A percentile compares a stretch with the other conserved stretches of the same genome.
Evolutionary conservation across 2,329 filamentous ascomycete species (phyloP).

Genomic region (Pestalotiopsis sp.): DNA sequence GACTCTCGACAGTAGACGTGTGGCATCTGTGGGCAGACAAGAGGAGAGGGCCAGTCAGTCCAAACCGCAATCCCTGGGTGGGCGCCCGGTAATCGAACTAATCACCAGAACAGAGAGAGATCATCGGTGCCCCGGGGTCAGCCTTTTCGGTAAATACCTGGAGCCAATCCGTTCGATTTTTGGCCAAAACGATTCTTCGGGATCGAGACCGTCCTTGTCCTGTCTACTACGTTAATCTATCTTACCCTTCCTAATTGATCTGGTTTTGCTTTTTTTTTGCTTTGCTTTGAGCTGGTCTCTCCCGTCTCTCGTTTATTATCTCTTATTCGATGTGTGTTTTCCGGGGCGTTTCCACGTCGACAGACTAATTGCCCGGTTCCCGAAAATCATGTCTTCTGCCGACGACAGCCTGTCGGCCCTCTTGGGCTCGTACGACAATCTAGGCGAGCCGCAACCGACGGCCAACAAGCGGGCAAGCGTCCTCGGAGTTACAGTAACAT

Average conservation of each 20-base stretch:
- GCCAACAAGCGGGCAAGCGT: constrained; percentile 21
- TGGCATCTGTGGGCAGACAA: not conserved
- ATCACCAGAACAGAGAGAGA: not conserved
- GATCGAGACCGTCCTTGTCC: no score
- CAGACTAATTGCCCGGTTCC: not conserved
- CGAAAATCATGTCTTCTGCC: not conserved
- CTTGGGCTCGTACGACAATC: constrained; percentile 21
- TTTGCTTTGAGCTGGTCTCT: not conserved
- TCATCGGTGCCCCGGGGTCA: no score
- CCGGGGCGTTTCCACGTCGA: not conserved
- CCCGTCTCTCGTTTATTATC: not conserved
- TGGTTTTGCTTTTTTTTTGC: no score
- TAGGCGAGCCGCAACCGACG: constrained; percentile 21
- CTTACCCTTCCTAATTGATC: no score
- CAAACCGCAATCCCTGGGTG: not conserved
- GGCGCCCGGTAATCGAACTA: not conserved
- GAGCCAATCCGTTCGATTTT: no score
- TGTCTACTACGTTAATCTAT: no score
- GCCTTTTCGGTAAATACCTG: no score
- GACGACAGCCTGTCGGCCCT: constrained; percentile 16
- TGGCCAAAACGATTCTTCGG: no score
- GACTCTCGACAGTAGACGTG: not conserved
- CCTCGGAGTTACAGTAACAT: constrained; percentile 16
- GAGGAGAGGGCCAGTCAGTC: not conserved
- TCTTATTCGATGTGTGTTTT: not conserved